Percentiles rank a stretch among this genome's conserved stretches.
These are phyloP conservation scores for Fragilaria radians DNA, from an alignment of 108 stramenopile species.

Conservation along the genomic window DNA sequence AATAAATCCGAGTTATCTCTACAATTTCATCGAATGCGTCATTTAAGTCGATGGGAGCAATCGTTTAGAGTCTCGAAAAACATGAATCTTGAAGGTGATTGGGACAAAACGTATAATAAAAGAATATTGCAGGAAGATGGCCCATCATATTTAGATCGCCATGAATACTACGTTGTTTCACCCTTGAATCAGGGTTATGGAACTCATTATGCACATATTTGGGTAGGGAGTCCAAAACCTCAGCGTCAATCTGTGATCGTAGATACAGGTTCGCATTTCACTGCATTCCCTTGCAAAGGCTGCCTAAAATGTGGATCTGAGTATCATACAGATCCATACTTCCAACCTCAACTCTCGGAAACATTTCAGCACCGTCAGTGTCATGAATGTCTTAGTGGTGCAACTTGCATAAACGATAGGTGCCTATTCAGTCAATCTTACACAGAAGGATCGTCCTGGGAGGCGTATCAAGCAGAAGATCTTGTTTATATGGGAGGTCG, in stretches of 20 bases:
- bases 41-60: slow-evolving; percentile 41
- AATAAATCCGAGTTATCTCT: not conserved
- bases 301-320: slow-evolving; percentile 74
- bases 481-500: slow-evolving; percentile 34
- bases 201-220: slow-evolving; percentile 88
- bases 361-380: slow-evolving; percentile 57
- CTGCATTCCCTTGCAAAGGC: slow-evolving; percentile 88
- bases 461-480: slow-evolving; percentile 44
- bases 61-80: slow-evolving; percentile 9
- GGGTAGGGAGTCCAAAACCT: slow-evolving; percentile 85
- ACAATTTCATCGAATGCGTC: slow-evolving; percentile 36
- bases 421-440: slow-evolving; percentile 44
- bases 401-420: slow-evolving; percentile 25
- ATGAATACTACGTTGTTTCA: slow-evolving; percentile 36
- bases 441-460: slow-evolving; percentile 57
- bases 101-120: slow-evolving; percentile 11
- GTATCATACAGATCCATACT: slow-evolving; percentile 92
- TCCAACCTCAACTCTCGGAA: slow-evolving; percentile 43
- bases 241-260: slow-evolving; percentile 93
- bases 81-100: slow-evolving; percentile 21
- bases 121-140: not conserved
- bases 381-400: slow-evolving; percentile 35
- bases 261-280: slow-evolving; percentile 91
- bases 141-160: slow-evolving; percentile 1
- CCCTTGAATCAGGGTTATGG: slow-evolving; percentile 78